A percentile compares a stretch with the other conserved stretches of the same genome.
phyloP scores from a whole-genome alignment of 805 yeast genomes.

The Lachancea sp. region DNA sequence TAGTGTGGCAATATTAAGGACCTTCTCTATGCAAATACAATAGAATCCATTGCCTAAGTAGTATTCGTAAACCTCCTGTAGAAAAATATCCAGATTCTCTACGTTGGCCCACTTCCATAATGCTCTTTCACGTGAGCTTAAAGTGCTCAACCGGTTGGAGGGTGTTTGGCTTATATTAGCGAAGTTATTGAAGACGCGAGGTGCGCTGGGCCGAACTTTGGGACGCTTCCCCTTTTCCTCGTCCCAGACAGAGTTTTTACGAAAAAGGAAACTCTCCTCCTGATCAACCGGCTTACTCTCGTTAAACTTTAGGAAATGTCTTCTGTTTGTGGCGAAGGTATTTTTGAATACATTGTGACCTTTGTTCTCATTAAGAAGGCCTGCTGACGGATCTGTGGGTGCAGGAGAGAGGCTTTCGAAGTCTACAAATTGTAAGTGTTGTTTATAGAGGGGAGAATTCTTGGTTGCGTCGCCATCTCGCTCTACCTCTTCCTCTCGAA shows the following conservation, averaged over 20 bases:
- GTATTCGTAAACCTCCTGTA: slow-evolving; percentile 76
- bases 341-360: not conserved
- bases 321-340: slow-evolving; percentile 1
- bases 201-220: slow-evolving; percentile 13
- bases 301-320: not conserved
- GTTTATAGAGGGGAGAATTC: slow-evolving; percentile 17
- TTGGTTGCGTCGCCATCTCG: slow-evolving; percentile 10
- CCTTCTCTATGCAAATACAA: slow-evolving; percentile 64
- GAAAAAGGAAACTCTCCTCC: slow-evolving; percentile 14
- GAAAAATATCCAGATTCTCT: slow-evolving; percentile 79
- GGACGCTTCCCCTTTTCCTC: slow-evolving; percentile 2
- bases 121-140: slow-evolving; percentile 69
- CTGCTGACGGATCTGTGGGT: slow-evolving; percentile 3
- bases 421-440: slow-evolving; percentile 1
- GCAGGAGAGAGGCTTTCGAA: slow-evolving; percentile 1
- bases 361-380: not conserved
- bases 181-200: slow-evolving; percentile 23
- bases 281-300: slow-evolving; percentile 10
- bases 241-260: slow-evolving; percentile 17
- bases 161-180: slow-evolving; percentile 26
- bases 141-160: slow-evolving; percentile 33
- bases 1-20: slow-evolving; percentile 65
- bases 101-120: slow-evolving; percentile 96
- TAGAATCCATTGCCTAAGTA: slow-evolving; percentile 79
- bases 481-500: not conserved